phyloP scores from a whole-genome alignment of 306 rosid genomes.

The Rosa rugosa region DNA sequence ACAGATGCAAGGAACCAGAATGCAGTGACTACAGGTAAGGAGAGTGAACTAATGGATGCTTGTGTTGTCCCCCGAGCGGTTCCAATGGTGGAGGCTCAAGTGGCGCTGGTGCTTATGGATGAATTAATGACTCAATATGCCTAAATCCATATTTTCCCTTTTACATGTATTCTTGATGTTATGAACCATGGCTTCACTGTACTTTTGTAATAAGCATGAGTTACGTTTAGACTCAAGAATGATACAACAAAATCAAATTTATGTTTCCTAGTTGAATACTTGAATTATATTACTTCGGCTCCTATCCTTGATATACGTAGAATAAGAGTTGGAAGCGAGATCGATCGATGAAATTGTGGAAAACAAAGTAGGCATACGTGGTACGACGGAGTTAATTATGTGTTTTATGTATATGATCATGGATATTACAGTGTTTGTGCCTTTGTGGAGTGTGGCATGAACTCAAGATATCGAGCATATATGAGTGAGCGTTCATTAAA shows the following conservation, averaged over 20 bases:
- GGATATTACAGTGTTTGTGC: too few relatives aligned
- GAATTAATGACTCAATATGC: slow-evolving; percentile 83
- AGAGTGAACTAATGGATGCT: slow-evolving; percentile 74
- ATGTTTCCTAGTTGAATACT: neutral
- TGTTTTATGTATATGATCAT: too few relatives aligned
- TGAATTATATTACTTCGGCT: neutral
- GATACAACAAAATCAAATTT: neutral
- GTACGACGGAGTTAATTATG: too few relatives aligned
- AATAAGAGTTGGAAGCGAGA: neutral
- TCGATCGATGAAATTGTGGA: neutral
- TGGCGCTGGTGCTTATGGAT: slow-evolving; percentile 80
- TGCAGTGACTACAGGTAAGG: slow-evolving; percentile 80
- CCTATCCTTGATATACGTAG: neutral
- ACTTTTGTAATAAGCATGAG: neutral
- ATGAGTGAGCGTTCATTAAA: too few relatives aligned
- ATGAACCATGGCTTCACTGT: neutral
- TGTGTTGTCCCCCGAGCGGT: slow-evolving; percentile 99
- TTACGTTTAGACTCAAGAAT: neutral
- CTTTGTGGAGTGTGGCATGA: too few relatives aligned
- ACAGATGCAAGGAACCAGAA: slow-evolving; percentile 73
- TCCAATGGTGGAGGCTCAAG: slow-evolving; percentile 94
- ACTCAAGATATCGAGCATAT: too few relatives aligned
- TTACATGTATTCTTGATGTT: neutral
- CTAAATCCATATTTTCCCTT: slow-evolving; percentile 53
- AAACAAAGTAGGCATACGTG: neutral